phyloP scores from a whole-genome alignment of 2,329 filamentous ascomycete species.

The Elsinoe australis region DNA sequence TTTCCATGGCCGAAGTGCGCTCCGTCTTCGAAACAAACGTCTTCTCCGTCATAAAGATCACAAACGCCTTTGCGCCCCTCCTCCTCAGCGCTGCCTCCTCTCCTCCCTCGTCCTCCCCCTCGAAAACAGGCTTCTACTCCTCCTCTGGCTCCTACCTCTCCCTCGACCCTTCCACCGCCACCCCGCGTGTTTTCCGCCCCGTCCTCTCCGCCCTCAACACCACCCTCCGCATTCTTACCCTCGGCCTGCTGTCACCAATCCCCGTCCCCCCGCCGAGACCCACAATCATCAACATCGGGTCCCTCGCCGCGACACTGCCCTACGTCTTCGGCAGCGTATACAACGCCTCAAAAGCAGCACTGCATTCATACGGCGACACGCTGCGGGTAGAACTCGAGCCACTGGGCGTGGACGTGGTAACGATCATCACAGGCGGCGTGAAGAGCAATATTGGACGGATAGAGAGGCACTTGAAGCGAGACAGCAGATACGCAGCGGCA shows the following conservation, averaged over 20 bases:
- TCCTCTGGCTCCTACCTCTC: neutral
- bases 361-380: conserved; percentile 52
- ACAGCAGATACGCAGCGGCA: conserved; percentile 47
- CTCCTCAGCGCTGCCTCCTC: conserved; percentile 35
- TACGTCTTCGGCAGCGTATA: conserved; percentile 42
- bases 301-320: conserved; percentile 38
- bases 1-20: conserved; percentile 42
- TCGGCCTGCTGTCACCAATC: conserved; percentile 1
- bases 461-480: conserved; percentile 40
- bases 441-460: conserved; percentile 51
- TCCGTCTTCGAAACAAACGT: conserved; percentile 48
- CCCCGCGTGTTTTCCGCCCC: conserved; percentile 4
- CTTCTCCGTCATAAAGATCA: conserved; percentile 51
- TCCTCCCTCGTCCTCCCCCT: neutral
- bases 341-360: conserved; percentile 52
- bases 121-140: conserved; percentile 26
- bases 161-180: conserved; percentile 9
- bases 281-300: conserved; percentile 33
- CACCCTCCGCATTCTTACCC: conserved; percentile 15
- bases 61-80: conserved; percentile 49
- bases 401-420: conserved; percentile 42
- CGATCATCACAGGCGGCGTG: conserved; percentile 52
- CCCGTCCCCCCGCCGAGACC: conserved; percentile 25
- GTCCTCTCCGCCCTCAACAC: conserved; percentile 19
- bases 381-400: conserved; percentile 51